Evolutionary conservation across 306 rosid species (phyloP).

Genomic region (Vicia sativa): DNA sequence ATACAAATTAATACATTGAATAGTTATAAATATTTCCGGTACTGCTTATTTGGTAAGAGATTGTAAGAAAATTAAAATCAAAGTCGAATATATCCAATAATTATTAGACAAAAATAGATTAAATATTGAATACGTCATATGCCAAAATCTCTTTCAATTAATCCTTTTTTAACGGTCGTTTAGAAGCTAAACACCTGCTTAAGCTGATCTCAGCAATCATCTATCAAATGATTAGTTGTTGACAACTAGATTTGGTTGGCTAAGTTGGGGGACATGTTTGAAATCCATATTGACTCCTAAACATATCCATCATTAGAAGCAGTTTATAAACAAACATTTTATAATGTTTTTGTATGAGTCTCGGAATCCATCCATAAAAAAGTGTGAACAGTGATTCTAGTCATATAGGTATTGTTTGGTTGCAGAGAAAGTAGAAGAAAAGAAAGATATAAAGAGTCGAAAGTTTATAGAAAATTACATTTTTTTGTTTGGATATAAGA

Average conservation of each 20-base stretch:
- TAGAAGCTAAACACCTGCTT: slow-evolving; percentile 24
- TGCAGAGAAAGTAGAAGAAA: too few relatives aligned
- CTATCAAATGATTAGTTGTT: slow-evolving; percentile 20
- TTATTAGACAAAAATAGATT: not conserved
- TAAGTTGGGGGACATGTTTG: slow-evolving; percentile 29
- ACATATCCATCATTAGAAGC: slow-evolving; percentile 15
- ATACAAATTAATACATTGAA: not conserved
- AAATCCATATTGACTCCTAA: slow-evolving; percentile 14
- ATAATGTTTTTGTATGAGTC: not conserved
- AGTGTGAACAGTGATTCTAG: too few relatives aligned
- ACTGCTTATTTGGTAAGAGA: not conserved
- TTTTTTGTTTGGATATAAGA: too few relatives aligned
- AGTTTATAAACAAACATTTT: slow-evolving; percentile 1
- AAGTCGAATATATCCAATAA: not conserved
- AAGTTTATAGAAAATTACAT: too few relatives aligned
- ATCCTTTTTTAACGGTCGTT: not conserved
- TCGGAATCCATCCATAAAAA: too few relatives aligned
- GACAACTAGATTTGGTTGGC: slow-evolving; percentile 6
- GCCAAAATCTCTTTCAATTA: not conserved
- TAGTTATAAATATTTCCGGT: not conserved
- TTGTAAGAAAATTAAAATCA: not conserved
- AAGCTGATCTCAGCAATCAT: slow-evolving; percentile 31
- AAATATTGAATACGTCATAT: not conserved
- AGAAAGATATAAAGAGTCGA: too few relatives aligned
- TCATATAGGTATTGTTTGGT: too few relatives aligned